These are phyloP conservation scores for Colletotrichum filicis DNA, from an alignment of 2,329 filamentous ascomycete species.

Conservation along the genomic window DNA sequence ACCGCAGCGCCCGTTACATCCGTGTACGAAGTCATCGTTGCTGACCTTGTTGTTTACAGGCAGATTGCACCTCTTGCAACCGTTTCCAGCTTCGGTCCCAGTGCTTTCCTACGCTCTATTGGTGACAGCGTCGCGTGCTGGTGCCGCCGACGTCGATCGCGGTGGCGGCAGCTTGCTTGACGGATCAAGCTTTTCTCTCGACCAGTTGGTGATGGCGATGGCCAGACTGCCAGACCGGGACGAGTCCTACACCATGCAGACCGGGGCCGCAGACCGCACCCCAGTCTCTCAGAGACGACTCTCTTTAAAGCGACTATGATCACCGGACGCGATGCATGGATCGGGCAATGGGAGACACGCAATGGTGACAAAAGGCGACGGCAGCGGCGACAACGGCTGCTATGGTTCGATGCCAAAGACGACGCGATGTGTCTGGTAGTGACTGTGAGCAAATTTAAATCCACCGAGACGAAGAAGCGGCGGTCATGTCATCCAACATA, in stretches of 20 bases:
- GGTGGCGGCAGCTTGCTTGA: background rate
- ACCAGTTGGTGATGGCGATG: conserved; percentile 23
- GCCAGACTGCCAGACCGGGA: conserved; percentile 30
- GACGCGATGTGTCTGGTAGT: conserved; percentile 12
- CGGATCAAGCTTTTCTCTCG: conserved; percentile 7
- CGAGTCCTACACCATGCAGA: conserved; percentile 30
- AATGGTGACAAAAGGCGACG: conserved; percentile 15
- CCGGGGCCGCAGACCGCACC: conserved; percentile 29
- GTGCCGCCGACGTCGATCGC: background rate
- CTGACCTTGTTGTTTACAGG: background rate
- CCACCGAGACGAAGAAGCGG: conserved; percentile 27
- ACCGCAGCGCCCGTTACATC: conserved; percentile 41
- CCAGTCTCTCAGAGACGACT: conserved; percentile 32
- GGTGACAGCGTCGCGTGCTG: background rate
- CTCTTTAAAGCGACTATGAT: conserved; percentile 23
- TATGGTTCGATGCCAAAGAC: conserved; percentile 26
- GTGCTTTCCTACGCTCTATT: background rate
- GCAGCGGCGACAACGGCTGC: conserved; percentile 12
- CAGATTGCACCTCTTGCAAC: background rate
- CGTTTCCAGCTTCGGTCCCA: background rate
- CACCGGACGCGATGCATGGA: conserved; percentile 26
- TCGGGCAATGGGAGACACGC: conserved; percentile 15
- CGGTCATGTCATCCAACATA: conserved; percentile 34
- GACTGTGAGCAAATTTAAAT: conserved; percentile 32
- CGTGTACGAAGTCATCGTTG: conserved; percentile 49